Evolutionary conservation across 2,329 filamentous ascomycete genomes (phyloP).

Genomic region (Botrytis squamosa): DNA sequence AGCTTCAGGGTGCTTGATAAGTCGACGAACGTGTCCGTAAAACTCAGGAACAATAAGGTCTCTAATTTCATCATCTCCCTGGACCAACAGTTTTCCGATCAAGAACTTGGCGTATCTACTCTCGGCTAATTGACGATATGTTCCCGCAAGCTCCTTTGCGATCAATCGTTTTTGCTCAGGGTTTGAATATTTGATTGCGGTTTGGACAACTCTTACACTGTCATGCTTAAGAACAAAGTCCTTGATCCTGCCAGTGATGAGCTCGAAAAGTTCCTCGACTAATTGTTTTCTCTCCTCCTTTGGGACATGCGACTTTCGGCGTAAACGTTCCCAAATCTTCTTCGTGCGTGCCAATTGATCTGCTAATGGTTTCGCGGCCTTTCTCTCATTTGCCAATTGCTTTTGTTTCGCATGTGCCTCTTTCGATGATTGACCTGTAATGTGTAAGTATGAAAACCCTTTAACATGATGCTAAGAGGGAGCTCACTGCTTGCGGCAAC

Average conservation of each 20-base stretch:
- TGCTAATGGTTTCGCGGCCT: constrained; percentile 87
- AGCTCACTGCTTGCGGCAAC: constrained; percentile 34
- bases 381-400: constrained; percentile 81
- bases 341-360: constrained; percentile 86
- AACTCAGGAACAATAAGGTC: constrained; percentile 92
- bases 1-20: constrained; percentile 95
- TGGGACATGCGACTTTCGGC: constrained; percentile 89
- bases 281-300: constrained; percentile 84
- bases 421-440: constrained; percentile 62
- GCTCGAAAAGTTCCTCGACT: constrained; percentile 84
- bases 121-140: constrained; percentile 82
- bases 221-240: constrained; percentile 99
- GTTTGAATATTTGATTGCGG: constrained; percentile 92
- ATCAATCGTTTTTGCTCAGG: constrained; percentile 82
- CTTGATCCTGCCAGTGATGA: constrained; percentile 86
- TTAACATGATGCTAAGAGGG: constrained; percentile 35
- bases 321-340: constrained; percentile 93
- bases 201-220: constrained; percentile 93
- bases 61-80: constrained; percentile 81
- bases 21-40: constrained; percentile 85
- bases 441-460: constrained; percentile 36
- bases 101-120: constrained; percentile 97
- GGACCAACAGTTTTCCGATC: constrained; percentile 92
- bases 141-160: constrained; percentile 79
- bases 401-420: constrained; percentile 95